Evolutionary conservation across 192 early-diverging fungal genomes (phyloP).

Genomic region (Coemansia sp.): DNA sequence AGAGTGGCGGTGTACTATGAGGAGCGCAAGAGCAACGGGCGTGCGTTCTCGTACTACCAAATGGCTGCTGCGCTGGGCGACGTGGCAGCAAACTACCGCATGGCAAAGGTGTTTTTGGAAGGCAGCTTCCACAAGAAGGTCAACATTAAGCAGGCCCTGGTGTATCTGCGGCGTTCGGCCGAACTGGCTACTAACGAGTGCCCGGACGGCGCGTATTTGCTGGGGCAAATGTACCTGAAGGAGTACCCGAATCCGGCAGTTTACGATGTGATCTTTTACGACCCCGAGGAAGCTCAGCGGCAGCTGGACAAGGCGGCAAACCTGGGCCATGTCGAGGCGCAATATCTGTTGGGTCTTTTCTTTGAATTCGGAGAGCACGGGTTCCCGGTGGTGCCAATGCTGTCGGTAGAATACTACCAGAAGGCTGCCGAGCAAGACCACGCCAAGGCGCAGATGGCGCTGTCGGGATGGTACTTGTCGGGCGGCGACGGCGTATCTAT

Average conservation of each 20-base stretch:
- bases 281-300: conserved; percentile 70
- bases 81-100: conserved; percentile 66
- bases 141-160: conserved; percentile 76
- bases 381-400: conserved; percentile 61
- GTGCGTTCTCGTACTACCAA: conserved; percentile 67
- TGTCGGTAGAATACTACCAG: conserved; percentile 75
- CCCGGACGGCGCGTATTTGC: conserved; percentile 72
- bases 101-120: conserved; percentile 72
- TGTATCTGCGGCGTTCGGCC: conserved; percentile 78
- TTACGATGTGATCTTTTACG: conserved; percentile 63
- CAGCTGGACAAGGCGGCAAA: conserved; percentile 71
- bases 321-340: conserved; percentile 68
- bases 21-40: conserved; percentile 58
- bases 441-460: conserved; percentile 80
- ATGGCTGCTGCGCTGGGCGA: conserved; percentile 68
- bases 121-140: conserved; percentile 67
- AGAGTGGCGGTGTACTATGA: conserved; percentile 64
- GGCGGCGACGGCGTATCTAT: conserved; percentile 67
- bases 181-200: conserved; percentile 66
- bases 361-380: conserved; percentile 78
- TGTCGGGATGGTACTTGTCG: conserved; percentile 81
- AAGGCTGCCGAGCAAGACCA: conserved; percentile 77
- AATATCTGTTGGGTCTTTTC: conserved; percentile 75
- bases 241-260: conserved; percentile 62
- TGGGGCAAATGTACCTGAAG: conserved; percentile 76